Evolutionary conservation across 768 basidiomycete genomes (phyloP).

Genomic region (Boletus tomentosulus): DNA sequence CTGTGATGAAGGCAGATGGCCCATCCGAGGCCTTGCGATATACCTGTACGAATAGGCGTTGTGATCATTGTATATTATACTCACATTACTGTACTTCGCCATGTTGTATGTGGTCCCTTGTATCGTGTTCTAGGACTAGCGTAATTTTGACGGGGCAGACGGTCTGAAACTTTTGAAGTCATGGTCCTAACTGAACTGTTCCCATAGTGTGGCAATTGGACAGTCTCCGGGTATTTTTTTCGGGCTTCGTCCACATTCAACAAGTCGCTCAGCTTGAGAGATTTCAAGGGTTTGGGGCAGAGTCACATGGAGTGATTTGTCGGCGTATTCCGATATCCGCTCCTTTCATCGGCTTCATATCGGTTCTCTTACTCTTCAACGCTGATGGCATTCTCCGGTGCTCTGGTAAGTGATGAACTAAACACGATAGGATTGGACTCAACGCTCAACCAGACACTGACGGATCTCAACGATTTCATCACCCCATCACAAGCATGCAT

Average conservation of each 20-base stretch:
- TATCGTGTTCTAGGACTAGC: too few species aligned
- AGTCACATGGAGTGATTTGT: not conserved
- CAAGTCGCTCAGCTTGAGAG: too few species aligned
- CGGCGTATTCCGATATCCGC: not conserved
- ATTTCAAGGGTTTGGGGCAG: too few species aligned
- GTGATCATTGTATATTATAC: not conserved
- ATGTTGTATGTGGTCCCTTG: not conserved
- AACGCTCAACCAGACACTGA: constrained; percentile 59
- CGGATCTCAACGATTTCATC: constrained; percentile 96
- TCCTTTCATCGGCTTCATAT: not conserved
- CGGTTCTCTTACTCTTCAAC: not conserved
- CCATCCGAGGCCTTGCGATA: not conserved
- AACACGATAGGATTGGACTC: constrained; percentile 2
- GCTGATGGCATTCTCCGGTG: constrained; percentile 82
- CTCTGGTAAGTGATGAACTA: constrained; percentile 49
- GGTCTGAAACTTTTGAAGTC: too few species aligned
- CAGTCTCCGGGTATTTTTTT: too few species aligned
- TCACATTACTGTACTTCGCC: not conserved
- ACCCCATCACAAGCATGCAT: constrained; percentile 96
- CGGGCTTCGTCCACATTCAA: too few species aligned
- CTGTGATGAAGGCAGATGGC: not conserved
- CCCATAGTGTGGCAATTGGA: too few species aligned
- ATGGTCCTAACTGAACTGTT: too few species aligned
- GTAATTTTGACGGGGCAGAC: too few species aligned
- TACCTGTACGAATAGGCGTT: not conserved